Base-by-base conservation (phyloP, 208 protist species). In the Sergeia podlipaevii region DNA sequence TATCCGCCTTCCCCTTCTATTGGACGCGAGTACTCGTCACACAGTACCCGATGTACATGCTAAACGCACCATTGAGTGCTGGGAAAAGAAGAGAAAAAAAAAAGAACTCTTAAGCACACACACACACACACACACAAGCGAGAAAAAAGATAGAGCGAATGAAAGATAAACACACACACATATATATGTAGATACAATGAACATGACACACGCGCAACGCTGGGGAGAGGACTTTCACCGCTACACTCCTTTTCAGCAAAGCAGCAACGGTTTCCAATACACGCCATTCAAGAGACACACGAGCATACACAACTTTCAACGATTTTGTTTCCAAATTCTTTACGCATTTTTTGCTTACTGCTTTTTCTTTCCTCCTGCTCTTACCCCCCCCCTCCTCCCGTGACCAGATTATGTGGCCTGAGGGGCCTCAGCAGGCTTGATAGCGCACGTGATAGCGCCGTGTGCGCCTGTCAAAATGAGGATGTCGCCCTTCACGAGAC, bases 151-250 rank as follows among this genome's bases (percentile, higher is more conserved):
- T 4, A 13, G 23, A 32, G 21, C 10, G 18, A 8, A 46, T 10
- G 17, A 20, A 46, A 18, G 41, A 20, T 34, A 4, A 13, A 32
- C 10, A 6, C 18, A 8, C 20, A 23, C 10, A 49, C 5, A 49
- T 27, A 49, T n/a, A 23, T 30, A 49, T n/a, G 23, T 30, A 30
- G 6, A 49, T 36, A 4, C 51, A 58, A 32, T 15, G 23, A 46
- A n/a, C 21, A 47, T 34, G 29, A 20, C 36, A 15, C 20, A 33
- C 30, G 24, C 15, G 20, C 24, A 27, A 29, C 6, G 8, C 10
- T n/a, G 33, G 11, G 15, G 6, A 21, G 44, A n/a, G 44, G 26
- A 49, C 44, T 49, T 23, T 28, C 39, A 52, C 47, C 47, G 29
- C 47, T 24, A 33, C 47, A 52, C n/a, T n/a, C n/a, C n/a, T n/a